phyloP scores from a whole-genome alignment of 2,329 filamentous ascomycete species.

The Phyllachora maydis region DNA sequence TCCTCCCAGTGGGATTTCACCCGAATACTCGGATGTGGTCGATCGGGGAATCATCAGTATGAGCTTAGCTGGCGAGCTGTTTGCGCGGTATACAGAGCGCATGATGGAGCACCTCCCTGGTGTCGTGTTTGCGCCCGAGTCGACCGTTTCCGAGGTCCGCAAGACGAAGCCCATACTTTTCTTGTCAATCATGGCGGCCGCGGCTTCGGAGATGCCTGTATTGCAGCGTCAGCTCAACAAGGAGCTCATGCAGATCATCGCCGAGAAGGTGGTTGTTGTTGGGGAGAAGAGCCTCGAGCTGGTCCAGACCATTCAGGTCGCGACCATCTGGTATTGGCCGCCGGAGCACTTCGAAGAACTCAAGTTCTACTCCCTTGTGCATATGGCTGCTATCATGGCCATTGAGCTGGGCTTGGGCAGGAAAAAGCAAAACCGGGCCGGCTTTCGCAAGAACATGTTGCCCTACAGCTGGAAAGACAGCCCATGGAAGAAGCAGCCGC shows the following conservation, averaged over 20 bases:
- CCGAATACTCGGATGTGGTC: constrained; percentile 24
- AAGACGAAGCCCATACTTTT: constrained; percentile 44
- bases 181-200: constrained; percentile 46
- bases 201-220: constrained; percentile 32
- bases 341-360: constrained; percentile 69
- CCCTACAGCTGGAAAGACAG: constrained; percentile 18
- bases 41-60: constrained; percentile 37
- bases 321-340: constrained; percentile 70
- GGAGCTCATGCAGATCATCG: constrained; percentile 52
- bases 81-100: constrained; percentile 33
- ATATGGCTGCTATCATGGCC: constrained; percentile 63
- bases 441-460: constrained; percentile 12
- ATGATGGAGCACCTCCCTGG: constrained; percentile 42
- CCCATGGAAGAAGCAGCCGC: constrained; percentile 17
- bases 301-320: constrained; percentile 56
- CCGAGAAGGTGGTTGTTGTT: constrained; percentile 51
- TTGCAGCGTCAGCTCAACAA: constrained; percentile 42
- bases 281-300: constrained; percentile 71
- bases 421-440: constrained; percentile 14
- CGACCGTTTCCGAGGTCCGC: constrained; percentile 32
- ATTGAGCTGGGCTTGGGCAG: constrained; percentile 58
- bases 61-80: constrained; percentile 31
- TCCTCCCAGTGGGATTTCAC: constrained; percentile 6
- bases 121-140: constrained; percentile 34
- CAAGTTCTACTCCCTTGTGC: constrained; percentile 76